Evolutionary conservation across 2,329 filamentous ascomycete species (phyloP), one percentile per base, ranked within the genome.

Genomic region (Colletotrichum salicis): DNA sequence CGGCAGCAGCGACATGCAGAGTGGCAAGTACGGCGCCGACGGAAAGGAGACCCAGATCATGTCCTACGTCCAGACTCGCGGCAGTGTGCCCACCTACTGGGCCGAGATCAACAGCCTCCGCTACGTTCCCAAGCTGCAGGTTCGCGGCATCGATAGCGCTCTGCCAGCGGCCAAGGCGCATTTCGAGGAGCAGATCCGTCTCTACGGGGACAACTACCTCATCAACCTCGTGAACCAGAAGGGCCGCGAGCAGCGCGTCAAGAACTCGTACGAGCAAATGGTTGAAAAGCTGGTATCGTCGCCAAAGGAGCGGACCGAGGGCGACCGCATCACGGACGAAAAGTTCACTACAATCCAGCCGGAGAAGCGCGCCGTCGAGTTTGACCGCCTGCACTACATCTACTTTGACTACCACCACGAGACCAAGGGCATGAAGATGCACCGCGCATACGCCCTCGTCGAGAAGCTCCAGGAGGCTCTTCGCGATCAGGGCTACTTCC

Each of bases 361-460:
- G 77, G 84, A 89, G 57, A 85, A 85, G 59, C 85, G 85, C 70
- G 89, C 74, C 60, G 81, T 93, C 74, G 86, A 91, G 74, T 93
- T 93, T 80, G 95, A 98, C 80, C 92, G 92, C 56, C 85, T 99
- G 56, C 96, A 99, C 84, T 99, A 99, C 82, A 84, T 98, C 77
- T 99, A 98, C 85, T 99, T 99, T 80, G 96, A 99, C 84, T 99
- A 97, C 82, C 97, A 99, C 85, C 95, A 92, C 79, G 96, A 99
- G 84, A 99, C 97, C 61, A 98, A 98, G 83, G 96, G 96, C 48
- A 87, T 98, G 77, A 91, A 93, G 78, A 97, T 96, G 93, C 92
- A 99, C 81, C 94, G 95, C 60, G 95, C 96, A 0, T 92, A 96
- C 81, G 87, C 97, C 54, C 88, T 99, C 27, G 87, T 99, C 71